Evolutionary conservation across 116 monocot species (phyloP), one percentile per base, ranked within the genome.

Genomic region (Iris pallida): DNA sequence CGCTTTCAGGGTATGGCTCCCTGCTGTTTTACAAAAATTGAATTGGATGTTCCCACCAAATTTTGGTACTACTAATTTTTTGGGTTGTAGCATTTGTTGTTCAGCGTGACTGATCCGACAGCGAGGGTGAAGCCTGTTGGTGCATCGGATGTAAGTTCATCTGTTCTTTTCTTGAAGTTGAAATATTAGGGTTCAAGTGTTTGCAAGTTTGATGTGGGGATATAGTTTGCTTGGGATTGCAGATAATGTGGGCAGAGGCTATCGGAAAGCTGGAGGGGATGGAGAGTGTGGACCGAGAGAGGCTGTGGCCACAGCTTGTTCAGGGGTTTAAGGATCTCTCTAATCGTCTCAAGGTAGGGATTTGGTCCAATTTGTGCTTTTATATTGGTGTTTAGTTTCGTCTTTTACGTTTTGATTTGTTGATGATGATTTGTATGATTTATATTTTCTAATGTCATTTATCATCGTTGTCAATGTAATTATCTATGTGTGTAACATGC

Each of bases 241-340:
- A 96, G 96, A 96, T 91, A 48, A 96, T 92, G 92, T 96, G 96
- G 96, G 86, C 96, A 16, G 96, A 96, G 75, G 96, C 96, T 12
- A 86, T 96, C 85, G 83, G 78, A n/a, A 92, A 86, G 70, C 86
- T 96, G 62, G 96, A 92, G 68, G 89, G 91, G 54, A 91, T 95
- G 91, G 84, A 85, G 54, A 86, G 81, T 57, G 62, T 75, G 16
- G 87, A 96, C 48, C 76, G 96, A 16, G 96, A 96, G 74, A 84
- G 92, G 79, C 68, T 96, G 48, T 96, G 96, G 96, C 96, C 96
- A 45, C 89, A 96, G 67, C 96, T 96, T 79, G 85, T 96, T 61
- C 92, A 92, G 71, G 84, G 84, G 52, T 96, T 96, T 71, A 96
- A 89, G 79, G 96, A 92, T 71, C 85, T 96, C 8, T 91, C 96